phyloP scores from a whole-genome alignment of 2,329 filamentous ascomycete species.

The Ampelomyces quisqualis region DNA sequence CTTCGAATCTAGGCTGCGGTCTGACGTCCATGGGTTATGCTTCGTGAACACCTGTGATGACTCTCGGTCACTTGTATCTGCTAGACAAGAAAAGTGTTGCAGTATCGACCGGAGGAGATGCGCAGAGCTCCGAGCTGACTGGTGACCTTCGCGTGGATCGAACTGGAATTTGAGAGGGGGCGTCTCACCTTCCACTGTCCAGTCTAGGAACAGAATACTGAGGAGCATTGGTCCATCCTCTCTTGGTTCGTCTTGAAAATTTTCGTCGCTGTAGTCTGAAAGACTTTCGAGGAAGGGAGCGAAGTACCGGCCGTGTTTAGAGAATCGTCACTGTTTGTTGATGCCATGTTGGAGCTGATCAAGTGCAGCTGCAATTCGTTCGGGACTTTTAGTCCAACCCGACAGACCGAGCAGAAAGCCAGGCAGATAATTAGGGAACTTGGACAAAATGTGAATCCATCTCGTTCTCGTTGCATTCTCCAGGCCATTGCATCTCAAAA shows the following conservation, averaged over 20 bases:
- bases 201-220: conserved; percentile 47
- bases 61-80: conserved; percentile 48
- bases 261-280: conserved; percentile 10
- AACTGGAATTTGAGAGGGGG: conserved; percentile 47
- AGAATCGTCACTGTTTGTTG: conserved; percentile 46
- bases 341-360: conserved; percentile 42
- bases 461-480: conserved; percentile 21
- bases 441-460: conserved; percentile 46
- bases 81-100: conserved; percentile 48
- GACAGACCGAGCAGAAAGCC: conserved; percentile 37
- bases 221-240: conserved; percentile 41
- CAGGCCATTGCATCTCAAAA: background rate
- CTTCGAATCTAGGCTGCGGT: conserved; percentile 47
- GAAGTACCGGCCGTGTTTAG: conserved; percentile 49
- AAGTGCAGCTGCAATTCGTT: conserved; percentile 20
- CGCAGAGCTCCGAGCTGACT: conserved; percentile 42
- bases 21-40: conserved; percentile 47
- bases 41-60: conserved; percentile 44
- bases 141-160: conserved; percentile 46
- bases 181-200: conserved; percentile 42
- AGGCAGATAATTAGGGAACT: conserved; percentile 44
- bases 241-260: conserved; percentile 3
- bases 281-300: conserved; percentile 45
- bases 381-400: conserved; percentile 30
- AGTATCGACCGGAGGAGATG: conserved; percentile 46